These are phyloP conservation scores for Penicillium mononematosum DNA, from an alignment of 495 filamentous ascomycete species.

Conservation along the genomic window DNA sequence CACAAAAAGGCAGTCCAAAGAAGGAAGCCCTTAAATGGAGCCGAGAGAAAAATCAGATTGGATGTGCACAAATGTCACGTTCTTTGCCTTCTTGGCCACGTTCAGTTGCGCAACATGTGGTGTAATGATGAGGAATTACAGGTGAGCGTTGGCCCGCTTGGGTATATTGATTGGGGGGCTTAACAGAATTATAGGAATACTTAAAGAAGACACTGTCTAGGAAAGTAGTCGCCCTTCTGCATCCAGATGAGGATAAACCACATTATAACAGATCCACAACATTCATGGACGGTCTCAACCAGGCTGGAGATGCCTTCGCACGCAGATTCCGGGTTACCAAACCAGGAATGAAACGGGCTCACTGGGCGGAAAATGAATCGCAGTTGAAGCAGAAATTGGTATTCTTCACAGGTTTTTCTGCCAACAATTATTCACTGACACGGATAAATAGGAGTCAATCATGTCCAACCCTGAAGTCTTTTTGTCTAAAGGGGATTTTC, in stretches of 20 bases:
- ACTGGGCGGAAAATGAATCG: constrained; percentile 67
- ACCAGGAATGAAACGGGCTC: constrained; percentile 64
- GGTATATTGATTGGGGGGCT: not conserved
- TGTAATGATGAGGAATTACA: constrained; percentile 76
- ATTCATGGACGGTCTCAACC: constrained; percentile 73
- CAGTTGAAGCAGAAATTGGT: constrained; percentile 56
- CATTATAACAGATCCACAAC: constrained; percentile 70
- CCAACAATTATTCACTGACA: constrained; percentile 6
- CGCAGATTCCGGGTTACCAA: constrained; percentile 66
- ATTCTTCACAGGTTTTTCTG: not conserved
- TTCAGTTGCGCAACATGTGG: constrained; percentile 76
- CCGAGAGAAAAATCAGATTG: constrained; percentile 68
- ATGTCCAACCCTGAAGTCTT: constrained; percentile 41
- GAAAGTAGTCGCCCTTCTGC: constrained; percentile 60
- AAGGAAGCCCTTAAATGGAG: constrained; percentile 62
- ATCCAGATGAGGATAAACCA: constrained; percentile 59
- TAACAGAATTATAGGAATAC: constrained; percentile 35
- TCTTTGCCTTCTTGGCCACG: constrained; percentile 74
- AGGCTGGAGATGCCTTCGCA: constrained; percentile 65
- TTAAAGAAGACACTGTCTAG: constrained; percentile 60
- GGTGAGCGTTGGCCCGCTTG: constrained; percentile 31
- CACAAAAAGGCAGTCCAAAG: constrained; percentile 36
- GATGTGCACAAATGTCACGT: constrained; percentile 85
- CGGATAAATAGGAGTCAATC: constrained; percentile 32
- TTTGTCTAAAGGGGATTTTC: constrained; percentile 68